Base-by-base conservation (phyloP, 305 asterid species). In the Withania somnifera region DNA sequence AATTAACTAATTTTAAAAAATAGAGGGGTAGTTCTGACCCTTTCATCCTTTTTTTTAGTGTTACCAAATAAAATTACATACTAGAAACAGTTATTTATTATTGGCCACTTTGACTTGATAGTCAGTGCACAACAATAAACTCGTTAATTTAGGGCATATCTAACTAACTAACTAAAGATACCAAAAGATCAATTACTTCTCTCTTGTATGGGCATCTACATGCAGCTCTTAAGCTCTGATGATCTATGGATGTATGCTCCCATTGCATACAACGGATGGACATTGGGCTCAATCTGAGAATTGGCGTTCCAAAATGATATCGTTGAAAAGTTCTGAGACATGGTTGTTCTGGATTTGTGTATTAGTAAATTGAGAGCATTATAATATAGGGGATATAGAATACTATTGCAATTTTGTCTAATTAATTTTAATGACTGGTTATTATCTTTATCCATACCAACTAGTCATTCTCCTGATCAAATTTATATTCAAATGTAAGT, bases 231-330 rank as follows among this genome's bases (percentile, higher is more conserved):
- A 86, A 93, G 98, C 89, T 92, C 98, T 13, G 97, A 95, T 89
- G 97, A 93, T 68, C 38, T 86, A 86, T 93, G 98, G 98, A 93
- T 93, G 98, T 93, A 90, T 89, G 93, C 98, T 57, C 95, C 98
- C 13, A 83, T 93, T 58, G 97, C 93, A 47, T 86, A 92, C 87
- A 93, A 93, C 42, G 98, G 98, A 91, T 93, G 90, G 96, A 94
- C 83, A 84, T 93, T 45, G 94, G 92, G 1, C 83, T 87, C 20
- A n/a, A 75, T 75, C 61, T 8, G 26, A 75, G 79, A n/a, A 50
- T 75, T 75, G 60, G 15, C 17, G 24, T 15, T 50, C 79, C 61
- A 26, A 50, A 75, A 75, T 75, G 79, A 75, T 15, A 26, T 26
- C 24, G 9, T 75, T 75, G 45, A 75, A 75, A 69, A 28, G 38